Percentiles rank a stretch among this genome's conserved stretches.
These are phyloP conservation scores for Trichoderma sp. DNA, from an alignment of 2,329 filamentous ascomycete species.

Conservation along the genomic window DNA sequence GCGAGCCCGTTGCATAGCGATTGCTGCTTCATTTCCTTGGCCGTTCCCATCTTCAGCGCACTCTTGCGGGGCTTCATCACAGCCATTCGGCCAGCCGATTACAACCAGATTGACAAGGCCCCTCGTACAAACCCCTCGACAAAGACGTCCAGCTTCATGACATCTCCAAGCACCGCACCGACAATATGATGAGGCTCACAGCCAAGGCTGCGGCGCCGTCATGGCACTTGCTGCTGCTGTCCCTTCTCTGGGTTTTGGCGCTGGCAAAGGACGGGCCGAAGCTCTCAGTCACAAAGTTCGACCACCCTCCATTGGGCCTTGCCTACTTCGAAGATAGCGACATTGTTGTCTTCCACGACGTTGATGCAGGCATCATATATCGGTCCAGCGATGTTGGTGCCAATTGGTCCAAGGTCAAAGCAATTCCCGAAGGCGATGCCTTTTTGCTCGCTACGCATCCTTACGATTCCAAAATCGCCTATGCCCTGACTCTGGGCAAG, in stretches of 20 bases:
- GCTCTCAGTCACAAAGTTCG: constrained; percentile 63
- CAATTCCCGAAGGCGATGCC: constrained; percentile 61
- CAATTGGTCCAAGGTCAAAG: constrained; percentile 66
- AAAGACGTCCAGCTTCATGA: constrained; percentile 41
- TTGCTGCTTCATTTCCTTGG: background rate
- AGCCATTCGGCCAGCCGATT: background rate
- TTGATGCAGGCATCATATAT: constrained; percentile 61
- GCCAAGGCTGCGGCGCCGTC: constrained; percentile 46
- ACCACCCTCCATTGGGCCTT: constrained; percentile 63
- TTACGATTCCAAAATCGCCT: constrained; percentile 74
- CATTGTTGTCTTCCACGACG: constrained; percentile 72
- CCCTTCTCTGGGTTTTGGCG: constrained; percentile 39
- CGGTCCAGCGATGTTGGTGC: constrained; percentile 79
- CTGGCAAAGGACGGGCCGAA: constrained; percentile 63
- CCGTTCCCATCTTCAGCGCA: background rate
- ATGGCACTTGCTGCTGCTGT: constrained; percentile 52
- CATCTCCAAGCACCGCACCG: constrained; percentile 30
- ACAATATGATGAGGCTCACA: constrained; percentile 55
- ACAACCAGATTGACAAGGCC: background rate
- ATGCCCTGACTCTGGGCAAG: constrained; percentile 66
- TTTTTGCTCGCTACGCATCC: constrained; percentile 70
- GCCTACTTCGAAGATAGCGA: constrained; percentile 93
- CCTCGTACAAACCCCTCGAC: background rate
- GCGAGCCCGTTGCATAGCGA: background rate
- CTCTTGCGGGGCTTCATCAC: background rate